Conservation (phyloP, 331 rosid genomes). For the Malus hybrid region DNA sequence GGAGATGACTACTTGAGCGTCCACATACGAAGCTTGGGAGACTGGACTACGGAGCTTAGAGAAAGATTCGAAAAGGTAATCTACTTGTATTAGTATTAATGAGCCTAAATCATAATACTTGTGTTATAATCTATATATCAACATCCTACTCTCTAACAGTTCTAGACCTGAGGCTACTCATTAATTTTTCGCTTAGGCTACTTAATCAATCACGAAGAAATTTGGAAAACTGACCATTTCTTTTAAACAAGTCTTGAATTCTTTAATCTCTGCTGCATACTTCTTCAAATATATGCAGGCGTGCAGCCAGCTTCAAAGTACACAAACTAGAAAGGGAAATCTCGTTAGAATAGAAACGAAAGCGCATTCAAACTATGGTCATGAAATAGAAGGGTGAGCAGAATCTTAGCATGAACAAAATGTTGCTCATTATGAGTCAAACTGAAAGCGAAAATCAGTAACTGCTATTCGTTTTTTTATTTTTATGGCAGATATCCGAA, state of each 20-base stretch:
- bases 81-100: background rate
- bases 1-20: slow-evolving; percentile 88
- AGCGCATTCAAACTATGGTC: slow-evolving; percentile 16
- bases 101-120: background rate
- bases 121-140: background rate
- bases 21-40: slow-evolving; percentile 70
- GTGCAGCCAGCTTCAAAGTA: slow-evolving; percentile 32
- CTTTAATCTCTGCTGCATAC: background rate
- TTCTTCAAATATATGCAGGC: slow-evolving; percentile 36
- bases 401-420: background rate
- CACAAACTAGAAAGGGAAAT: slow-evolving; percentile 41
- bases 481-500: slow-evolving; percentile 45
- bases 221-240: background rate
- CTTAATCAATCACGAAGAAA: background rate
- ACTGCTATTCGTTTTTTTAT: background rate
- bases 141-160: background rate
- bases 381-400: slow-evolving; percentile 32
- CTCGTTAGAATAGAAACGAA: slow-evolving; percentile 61
- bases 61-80: slow-evolving; percentile 49
- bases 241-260: background rate
- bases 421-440: background rate
- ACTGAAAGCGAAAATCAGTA: background rate
- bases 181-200: background rate
- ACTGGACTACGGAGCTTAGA: slow-evolving; percentile 80
- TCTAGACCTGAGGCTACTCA: background rate